phyloP scores from a whole-genome alignment of 1,139 yeast species.

The Torulaspora pretoriensis region DNA sequence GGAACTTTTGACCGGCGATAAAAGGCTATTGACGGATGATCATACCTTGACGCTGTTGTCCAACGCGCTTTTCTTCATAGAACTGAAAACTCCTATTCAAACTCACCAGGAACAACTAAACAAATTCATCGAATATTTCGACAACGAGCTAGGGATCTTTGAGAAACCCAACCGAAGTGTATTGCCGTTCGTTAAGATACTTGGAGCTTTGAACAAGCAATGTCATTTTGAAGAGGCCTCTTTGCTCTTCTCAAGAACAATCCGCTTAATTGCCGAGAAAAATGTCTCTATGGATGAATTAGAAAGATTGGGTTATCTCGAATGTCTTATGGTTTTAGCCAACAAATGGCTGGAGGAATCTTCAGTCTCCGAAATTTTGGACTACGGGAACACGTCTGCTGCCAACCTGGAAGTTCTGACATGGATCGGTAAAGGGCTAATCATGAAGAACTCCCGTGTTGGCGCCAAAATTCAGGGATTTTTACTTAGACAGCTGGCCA shows the following conservation, averaged over 20 bases:
- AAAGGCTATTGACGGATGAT: conserved; percentile 25
- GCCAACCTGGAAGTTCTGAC: conserved; percentile 48
- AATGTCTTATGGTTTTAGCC: conserved; percentile 52
- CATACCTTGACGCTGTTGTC: conserved; percentile 30
- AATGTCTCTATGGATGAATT: conserved; percentile 13
- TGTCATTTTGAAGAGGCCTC: conserved; percentile 17
- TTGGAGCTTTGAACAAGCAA: conserved; percentile 48
- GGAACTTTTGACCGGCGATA: conserved; percentile 12
- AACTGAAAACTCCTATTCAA: conserved; percentile 17
- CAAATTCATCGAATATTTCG: conserved; percentile 20
- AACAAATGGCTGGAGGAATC: conserved; percentile 45
- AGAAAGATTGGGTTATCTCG: conserved; percentile 53
- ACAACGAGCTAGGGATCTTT: conserved; percentile 31
- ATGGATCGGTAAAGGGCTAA: conserved; percentile 71
- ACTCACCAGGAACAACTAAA: conserved; percentile 21
- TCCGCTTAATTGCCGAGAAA: conserved; percentile 18
- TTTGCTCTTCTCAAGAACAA: conserved; percentile 15
- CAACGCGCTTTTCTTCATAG: conserved; percentile 26
- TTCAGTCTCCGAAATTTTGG: conserved; percentile 8
- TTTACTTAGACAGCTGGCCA: conserved; percentile 40
- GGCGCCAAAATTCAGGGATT: conserved; percentile 43
- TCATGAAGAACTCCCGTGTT: conserved; percentile 51
- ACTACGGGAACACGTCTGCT: conserved; percentile 19
- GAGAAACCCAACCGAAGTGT: conserved; percentile 42
- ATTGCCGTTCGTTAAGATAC: conserved; percentile 46